Base-by-base conservation (phyloP, 352 stramenopile species). In the Aphanomyces stellatus region DNA sequence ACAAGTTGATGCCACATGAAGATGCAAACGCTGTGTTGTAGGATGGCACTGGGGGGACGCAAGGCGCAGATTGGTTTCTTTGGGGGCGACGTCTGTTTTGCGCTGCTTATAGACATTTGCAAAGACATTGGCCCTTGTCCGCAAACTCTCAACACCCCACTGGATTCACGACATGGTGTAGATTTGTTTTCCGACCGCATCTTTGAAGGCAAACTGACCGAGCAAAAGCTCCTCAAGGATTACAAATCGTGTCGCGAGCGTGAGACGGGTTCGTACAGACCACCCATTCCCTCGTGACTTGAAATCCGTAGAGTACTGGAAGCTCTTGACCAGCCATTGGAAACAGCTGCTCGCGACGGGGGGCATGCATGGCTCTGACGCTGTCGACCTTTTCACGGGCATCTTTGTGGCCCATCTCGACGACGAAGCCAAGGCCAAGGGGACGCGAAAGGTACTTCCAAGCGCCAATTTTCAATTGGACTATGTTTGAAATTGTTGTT, bases 151-250 rank as follows among this genome's bases (percentile, higher is more conserved):
- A 57, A 48, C 2, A 17, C 57, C 11, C 41, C 43, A 35, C 10
- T 55, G 25, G 41, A 24, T 33, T 17, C 13, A 53, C 33, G 48
- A 15, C 10, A 51, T 48, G 15, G 5, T 68, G 5, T 56, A 93
- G 81, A 77, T 22, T 59, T 91, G 5, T 93, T 91, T 31, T 80
- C 82, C 30, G 35, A 73, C 2, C 83, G 87, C 57, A 75, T 80
- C 13, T 91, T 93, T 53, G 85, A 90, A 76, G 85, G 81, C 3
- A 91, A 91, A 51, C 85, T 93, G 74, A 90, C 77, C 60, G 78
- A 90, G 31, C 77, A 88, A 62, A 87, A 88, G 35, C 76, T 93
- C 22, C 78, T 83, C 37, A 91, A 91, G 63, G 71, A 88, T 4
- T 81, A 91, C 62, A 80, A 90, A 55, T 76, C 77, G 37, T 79